Conservation (phyloP, 257 asterid genomes). For the Ballota nigra region DNA sequence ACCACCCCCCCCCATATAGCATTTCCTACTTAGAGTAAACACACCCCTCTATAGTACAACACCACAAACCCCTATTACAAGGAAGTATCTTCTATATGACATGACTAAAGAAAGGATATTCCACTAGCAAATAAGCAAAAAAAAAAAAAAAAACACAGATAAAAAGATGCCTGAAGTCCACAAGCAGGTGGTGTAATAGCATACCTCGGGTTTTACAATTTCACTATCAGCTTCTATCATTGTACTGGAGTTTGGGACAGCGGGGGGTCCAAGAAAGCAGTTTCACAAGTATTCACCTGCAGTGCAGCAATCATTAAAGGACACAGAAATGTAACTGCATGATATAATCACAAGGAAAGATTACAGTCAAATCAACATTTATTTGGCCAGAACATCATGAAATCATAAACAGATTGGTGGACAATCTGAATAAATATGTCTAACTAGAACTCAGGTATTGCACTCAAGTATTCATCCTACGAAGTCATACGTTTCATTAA, state of each 20-base stretch:
- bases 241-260: constrained; percentile 14
- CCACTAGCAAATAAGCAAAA: neutral
- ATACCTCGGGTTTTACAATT: constrained; percentile 52
- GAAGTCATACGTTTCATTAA: neutral
- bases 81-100: neutral
- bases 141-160: neutral
- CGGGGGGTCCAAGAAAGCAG: constrained; percentile 9
- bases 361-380: neutral
- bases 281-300: constrained; percentile 19
- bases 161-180: constrained; percentile 9
- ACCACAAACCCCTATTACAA: too few species aligned
- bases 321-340: neutral
- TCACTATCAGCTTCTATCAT: constrained; percentile 57
- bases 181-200: constrained; percentile 7
- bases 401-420: neutral
- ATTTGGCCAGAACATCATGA: neutral
- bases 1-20: too few species aligned
- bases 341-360: neutral
- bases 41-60: too few species aligned
- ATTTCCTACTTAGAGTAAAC: neutral
- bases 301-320: constrained; percentile 18
- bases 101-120: neutral
- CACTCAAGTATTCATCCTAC: neutral
- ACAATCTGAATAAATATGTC: neutral
- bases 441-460: neutral